Percentiles rank a stretch among this genome's conserved stretches.
Evolutionary conservation across 768 basidiomycete genomes (phyloP).

Genomic region (Leucocoprinus sp.): DNA sequence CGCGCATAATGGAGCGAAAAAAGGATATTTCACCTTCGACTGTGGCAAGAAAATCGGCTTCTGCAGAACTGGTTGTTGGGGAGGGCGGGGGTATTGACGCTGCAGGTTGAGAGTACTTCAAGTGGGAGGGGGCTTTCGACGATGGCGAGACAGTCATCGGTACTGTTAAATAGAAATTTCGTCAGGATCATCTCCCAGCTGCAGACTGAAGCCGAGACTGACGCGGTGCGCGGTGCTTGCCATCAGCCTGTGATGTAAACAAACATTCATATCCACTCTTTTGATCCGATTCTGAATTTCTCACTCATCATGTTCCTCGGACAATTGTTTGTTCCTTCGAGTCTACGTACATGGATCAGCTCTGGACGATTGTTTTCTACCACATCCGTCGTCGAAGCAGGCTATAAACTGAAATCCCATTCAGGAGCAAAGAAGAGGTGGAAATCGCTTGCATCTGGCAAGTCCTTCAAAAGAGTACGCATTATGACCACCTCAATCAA

Average conservation of each 20-base stretch:
- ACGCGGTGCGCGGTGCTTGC: constrained; percentile 8
- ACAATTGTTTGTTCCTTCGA: constrained; percentile 10
- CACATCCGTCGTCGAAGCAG: constrained; percentile 42
- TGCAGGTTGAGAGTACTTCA: constrained; percentile 2
- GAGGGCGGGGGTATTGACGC: constrained; percentile 12
- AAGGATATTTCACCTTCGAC: constrained; percentile 81
- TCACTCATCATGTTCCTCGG: constrained; percentile 16
- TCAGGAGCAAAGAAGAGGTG: constrained; percentile 78
- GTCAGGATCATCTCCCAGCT: neutral
- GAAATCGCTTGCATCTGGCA: constrained; percentile 58
- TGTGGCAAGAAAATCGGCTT: constrained; percentile 50
- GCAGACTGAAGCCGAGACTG: neutral
- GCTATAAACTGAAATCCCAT: constrained; percentile 77
- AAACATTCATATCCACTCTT: neutral
- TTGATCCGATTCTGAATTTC: neutral
- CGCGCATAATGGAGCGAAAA: constrained; percentile 74
- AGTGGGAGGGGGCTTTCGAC: neutral
- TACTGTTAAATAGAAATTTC: neutral
- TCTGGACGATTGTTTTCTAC: constrained; percentile 50
- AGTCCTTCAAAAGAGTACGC: constrained; percentile 66
- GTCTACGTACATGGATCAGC: constrained; percentile 15
- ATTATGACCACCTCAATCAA: neutral
- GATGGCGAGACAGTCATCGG: constrained; percentile 10
- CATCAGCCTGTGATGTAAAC: neutral
- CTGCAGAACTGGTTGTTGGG: constrained; percentile 12